Conservation (phyloP, 2,329 filamentous ascomycete species). For the Corinectria fuckeliana region DNA sequence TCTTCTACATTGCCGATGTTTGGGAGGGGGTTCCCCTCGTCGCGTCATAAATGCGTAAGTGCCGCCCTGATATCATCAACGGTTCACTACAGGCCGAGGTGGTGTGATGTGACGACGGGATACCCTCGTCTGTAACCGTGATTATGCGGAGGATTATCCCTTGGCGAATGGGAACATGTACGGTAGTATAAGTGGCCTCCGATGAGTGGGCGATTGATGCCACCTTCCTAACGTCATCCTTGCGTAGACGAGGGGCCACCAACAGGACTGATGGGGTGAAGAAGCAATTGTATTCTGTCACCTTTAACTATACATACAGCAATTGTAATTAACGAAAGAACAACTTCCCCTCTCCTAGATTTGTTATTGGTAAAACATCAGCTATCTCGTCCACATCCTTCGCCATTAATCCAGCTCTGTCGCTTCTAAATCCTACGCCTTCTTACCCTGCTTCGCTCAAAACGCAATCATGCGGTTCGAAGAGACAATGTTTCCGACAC, state of each 20-base stretch:
- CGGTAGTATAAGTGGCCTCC: too few species aligned
- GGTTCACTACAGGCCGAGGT: constrained; percentile 2
- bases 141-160: not conserved
- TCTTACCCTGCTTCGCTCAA: not conserved
- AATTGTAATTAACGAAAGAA: too few species aligned
- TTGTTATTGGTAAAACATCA: too few species aligned
- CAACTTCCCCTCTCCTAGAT: too few species aligned
- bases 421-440: not conserved
- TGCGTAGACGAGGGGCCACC: not conserved
- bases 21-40: constrained; percentile 10
- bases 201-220: not conserved
- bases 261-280: not conserved
- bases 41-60: constrained; percentile 36
- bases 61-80: constrained; percentile 25
- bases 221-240: not conserved
- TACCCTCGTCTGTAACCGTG: not conserved
- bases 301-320: not conserved
- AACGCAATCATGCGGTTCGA: constrained; percentile 20
- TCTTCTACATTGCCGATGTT: not conserved
- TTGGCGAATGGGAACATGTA: not conserved
- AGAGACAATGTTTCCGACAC: constrained; percentile 33
- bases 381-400: not conserved
- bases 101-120: constrained; percentile 6
- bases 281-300: not conserved
- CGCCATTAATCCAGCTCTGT: not conserved